Evolutionary conservation across 2,329 filamentous ascomycete species (phyloP).

Genomic region (Hypoxylon sp.): DNA sequence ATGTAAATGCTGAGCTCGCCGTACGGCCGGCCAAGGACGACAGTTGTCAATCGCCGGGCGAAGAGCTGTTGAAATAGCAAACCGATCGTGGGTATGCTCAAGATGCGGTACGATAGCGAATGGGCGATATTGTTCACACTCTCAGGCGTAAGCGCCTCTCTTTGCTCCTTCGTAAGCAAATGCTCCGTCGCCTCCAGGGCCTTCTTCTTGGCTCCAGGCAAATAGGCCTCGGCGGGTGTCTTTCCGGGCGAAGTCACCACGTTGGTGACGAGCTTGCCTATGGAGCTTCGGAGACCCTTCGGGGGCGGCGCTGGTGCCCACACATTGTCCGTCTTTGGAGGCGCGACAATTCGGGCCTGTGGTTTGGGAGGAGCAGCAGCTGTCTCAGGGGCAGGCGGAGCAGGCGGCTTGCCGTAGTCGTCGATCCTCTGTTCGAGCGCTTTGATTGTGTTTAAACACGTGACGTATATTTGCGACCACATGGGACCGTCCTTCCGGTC

Average conservation of each 20-base stretch:
- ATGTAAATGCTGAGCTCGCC: slow-evolving; percentile 76
- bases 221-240: slow-evolving; percentile 62
- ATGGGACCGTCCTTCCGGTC: slow-evolving; percentile 83
- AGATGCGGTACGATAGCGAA: slow-evolving; percentile 59
- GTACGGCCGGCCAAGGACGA: slow-evolving; percentile 80
- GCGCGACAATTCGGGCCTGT: slow-evolving; percentile 55
- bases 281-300: slow-evolving; percentile 57
- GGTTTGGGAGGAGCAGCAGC: slow-evolving; percentile 43
- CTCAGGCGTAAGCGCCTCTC: slow-evolving; percentile 64
- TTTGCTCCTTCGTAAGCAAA: slow-evolving; percentile 66
- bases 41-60: slow-evolving; percentile 70
- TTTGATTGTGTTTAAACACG: slow-evolving; percentile 77
- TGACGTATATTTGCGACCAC: slow-evolving; percentile 81
- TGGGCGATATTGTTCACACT: slow-evolving; percentile 63
- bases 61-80: slow-evolving; percentile 78
- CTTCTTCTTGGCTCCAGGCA: slow-evolving; percentile 64
- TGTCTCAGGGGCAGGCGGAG: slow-evolving; percentile 49
- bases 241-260: slow-evolving; percentile 62
- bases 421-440: slow-evolving; percentile 76
- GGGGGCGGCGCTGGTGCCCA: slow-evolving; percentile 56
- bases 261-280: slow-evolving; percentile 61
- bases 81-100: slow-evolving; percentile 68
- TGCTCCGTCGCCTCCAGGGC: slow-evolving; percentile 62
- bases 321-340: slow-evolving; percentile 61
- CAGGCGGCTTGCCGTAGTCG: slow-evolving; percentile 64